Evolutionary conservation across 495 filamentous ascomycete genomes (phyloP).

Genomic region (Xylaria telfairii): DNA sequence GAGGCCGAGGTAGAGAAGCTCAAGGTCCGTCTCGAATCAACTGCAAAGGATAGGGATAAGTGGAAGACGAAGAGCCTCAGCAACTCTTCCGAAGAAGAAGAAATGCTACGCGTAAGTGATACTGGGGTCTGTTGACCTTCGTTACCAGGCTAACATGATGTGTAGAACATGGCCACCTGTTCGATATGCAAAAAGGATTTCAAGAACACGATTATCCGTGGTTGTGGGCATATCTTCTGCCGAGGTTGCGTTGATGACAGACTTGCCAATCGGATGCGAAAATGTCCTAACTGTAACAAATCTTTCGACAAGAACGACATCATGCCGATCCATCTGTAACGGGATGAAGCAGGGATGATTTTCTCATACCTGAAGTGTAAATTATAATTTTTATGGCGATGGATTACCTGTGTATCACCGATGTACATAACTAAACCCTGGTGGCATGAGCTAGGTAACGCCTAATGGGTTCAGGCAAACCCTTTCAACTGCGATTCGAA

Average conservation of each 20-base stretch:
- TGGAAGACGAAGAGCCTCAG: constrained; percentile 82
- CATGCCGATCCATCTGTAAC: constrained; percentile 67
- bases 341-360: background rate
- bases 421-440: constrained; percentile 33
- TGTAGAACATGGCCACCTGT: constrained; percentile 83
- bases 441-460: background rate
- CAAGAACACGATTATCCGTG: constrained; percentile 91
- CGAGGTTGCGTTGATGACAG: constrained; percentile 85
- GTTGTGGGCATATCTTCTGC: constrained; percentile 97
- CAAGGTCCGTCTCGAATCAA: constrained; percentile 72
- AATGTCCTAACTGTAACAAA: constrained; percentile 91
- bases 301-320: constrained; percentile 89
- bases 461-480: constrained; percentile 7
- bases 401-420: constrained; percentile 31
- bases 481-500: background rate
- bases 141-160: constrained; percentile 27
- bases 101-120: constrained; percentile 77
- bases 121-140: background rate
- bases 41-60: constrained; percentile 76
- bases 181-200: constrained; percentile 87
- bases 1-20: constrained; percentile 77
- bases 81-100: constrained; percentile 80
- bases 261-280: constrained; percentile 83
- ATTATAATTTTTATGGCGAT: constrained; percentile 31
- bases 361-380: constrained; percentile 29